Conservation (phyloP, 495 filamentous ascomycete genomes). For the Tuber magnatum region DNA sequence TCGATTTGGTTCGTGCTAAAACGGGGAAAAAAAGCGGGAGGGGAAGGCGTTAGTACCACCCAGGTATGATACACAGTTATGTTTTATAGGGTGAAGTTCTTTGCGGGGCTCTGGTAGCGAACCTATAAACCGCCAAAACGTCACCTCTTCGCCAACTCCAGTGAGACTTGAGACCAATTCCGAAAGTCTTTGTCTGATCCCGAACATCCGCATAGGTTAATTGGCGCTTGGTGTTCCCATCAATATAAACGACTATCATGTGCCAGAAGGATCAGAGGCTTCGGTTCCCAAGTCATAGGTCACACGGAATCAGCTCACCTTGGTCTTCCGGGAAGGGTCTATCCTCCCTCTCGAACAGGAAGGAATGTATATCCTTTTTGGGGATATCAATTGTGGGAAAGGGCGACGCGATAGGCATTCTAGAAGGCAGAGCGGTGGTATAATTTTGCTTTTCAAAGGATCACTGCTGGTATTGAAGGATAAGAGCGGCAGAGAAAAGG, state of each 20-base stretch:
- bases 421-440: not conserved
- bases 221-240: slow-evolving; percentile 62
- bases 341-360: slow-evolving; percentile 72
- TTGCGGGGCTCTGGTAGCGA: not conserved
- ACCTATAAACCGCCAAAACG: slow-evolving; percentile 57
- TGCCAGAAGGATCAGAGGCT: slow-evolving; percentile 19
- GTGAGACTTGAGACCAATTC: slow-evolving; percentile 61
- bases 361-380: slow-evolving; percentile 61
- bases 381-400: slow-evolving; percentile 58
- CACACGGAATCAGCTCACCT: slow-evolving; percentile 43
- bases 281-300: not conserved
- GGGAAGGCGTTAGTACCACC: not conserved
- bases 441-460: not conserved
- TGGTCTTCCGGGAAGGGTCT: slow-evolving; percentile 60
- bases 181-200: slow-evolving; percentile 63
- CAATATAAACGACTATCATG: slow-evolving; percentile 64
- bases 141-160: slow-evolving; percentile 79
- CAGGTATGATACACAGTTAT: not conserved
- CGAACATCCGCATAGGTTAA: slow-evolving; percentile 69
- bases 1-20: slow-evolving; percentile 71
- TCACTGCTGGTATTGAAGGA: not conserved
- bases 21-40: not conserved
- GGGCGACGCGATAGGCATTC: slow-evolving; percentile 53
- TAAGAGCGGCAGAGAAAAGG: not conserved
- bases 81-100: not conserved